Conservation (phyloP, 306 rosid genomes). For the Quercus bicolor region DNA sequence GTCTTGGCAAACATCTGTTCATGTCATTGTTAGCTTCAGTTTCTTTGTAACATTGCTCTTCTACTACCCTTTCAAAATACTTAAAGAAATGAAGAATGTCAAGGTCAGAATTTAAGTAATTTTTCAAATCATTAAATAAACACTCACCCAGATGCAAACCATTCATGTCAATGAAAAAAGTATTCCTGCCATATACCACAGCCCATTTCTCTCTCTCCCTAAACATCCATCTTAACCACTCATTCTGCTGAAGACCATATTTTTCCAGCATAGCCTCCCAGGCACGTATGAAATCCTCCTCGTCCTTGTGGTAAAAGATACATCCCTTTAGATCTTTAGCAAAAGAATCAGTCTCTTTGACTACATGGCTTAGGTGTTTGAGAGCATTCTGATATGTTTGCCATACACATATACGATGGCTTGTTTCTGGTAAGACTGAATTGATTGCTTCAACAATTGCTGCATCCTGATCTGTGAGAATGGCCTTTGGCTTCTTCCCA, state of each 20-base stretch:
- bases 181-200: constrained; percentile 45
- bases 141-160: constrained; percentile 54
- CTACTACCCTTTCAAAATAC: constrained; percentile 49
- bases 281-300: constrained; percentile 42
- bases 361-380: constrained; percentile 44
- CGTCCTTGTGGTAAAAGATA: constrained; percentile 52
- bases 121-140: constrained; percentile 41
- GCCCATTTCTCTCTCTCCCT: constrained; percentile 66
- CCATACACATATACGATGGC: constrained; percentile 47
- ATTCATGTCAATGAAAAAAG: constrained; percentile 47
- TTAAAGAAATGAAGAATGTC: constrained; percentile 49
- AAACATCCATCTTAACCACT: constrained; percentile 72
- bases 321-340: constrained; percentile 50
- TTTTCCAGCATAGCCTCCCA: constrained; percentile 57
- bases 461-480: constrained; percentile 60
- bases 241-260: constrained; percentile 50
- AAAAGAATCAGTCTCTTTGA: constrained; percentile 43
- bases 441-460: constrained; percentile 50
- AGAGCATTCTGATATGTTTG: constrained; percentile 56
- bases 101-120: constrained; percentile 33
- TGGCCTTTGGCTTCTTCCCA: constrained; percentile 57
- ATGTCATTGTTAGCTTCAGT: constrained; percentile 56
- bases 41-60: constrained; percentile 55
- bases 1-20: constrained; percentile 43
- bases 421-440: constrained; percentile 46